Evolutionary conservation across 495 filamentous ascomycete genomes (phyloP), one percentile per base, ranked within the genome.

Genomic region (Penicillium manginii): DNA sequence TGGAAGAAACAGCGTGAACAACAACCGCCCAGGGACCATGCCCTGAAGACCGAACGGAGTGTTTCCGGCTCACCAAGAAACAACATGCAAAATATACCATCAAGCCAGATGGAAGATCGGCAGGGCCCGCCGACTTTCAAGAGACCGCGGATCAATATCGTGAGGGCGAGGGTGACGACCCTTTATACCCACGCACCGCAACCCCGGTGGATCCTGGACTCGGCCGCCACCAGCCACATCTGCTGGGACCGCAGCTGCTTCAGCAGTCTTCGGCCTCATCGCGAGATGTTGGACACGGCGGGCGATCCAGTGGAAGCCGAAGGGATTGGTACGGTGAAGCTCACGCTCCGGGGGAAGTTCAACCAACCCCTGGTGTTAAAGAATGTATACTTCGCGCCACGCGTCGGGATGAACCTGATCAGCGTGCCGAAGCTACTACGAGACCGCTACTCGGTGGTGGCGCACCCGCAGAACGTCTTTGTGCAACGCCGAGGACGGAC

Each of bases 171-270:
- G 26, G 26, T 26, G 26, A 26, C 26, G 26, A 26, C 3, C 26
- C 26, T 26, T 26, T 26, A 26, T 57, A 62, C 54, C 54, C 54
- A 62, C 59, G 54, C 49, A 52, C 59, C 50, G 50, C 32, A 42
- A 47, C 54, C 29, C 43, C 54, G 54, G 59, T 62, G 59, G 59
- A 62, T 62, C 40, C 31, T 58, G 33, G 60, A 62, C 60, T 62
- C 60, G 19, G 56, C 57, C 48, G 40, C 52, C 46, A 59, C 61
- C 37, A 59, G 61, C 56, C 61, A 59, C 56, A 53, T 59, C 48
- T 59, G 40, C 56, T 59, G 56, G 56, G 47, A 59, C 49, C 46
- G 49, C 48, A 53, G 43, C 39, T 56, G 56, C 50, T 63, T 63
- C 52, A 59, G 46, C 47, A 63, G 47, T 46, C 52, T 56, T 26